Conservation (phyloP, 2,329 filamentous ascomycete genomes). For the Nemania sp. region DNA sequence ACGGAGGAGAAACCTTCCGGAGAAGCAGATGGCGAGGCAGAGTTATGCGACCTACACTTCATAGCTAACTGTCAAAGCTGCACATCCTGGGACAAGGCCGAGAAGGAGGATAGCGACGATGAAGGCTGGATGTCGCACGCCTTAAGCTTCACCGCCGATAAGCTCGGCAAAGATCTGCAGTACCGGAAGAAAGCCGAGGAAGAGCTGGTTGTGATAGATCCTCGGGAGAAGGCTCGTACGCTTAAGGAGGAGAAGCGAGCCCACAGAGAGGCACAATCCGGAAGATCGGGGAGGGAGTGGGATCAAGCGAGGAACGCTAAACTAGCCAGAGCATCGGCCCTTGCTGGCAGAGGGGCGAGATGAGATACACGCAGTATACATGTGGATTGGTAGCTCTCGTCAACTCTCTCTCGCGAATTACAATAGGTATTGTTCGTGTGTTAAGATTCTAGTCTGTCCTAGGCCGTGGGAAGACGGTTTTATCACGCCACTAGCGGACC, state of each 20-base stretch:
- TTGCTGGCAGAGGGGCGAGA: slow-evolving; percentile 61
- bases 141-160: slow-evolving; percentile 86
- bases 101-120: slow-evolving; percentile 58
- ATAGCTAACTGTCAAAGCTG: slow-evolving; percentile 95
- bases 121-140: slow-evolving; percentile 85
- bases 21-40: slow-evolving; percentile 68
- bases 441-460: neutral
- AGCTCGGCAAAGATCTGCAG: slow-evolving; percentile 85
- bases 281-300: slow-evolving; percentile 60
- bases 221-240: slow-evolving; percentile 77
- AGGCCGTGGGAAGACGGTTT: no score
- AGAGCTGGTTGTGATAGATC: slow-evolving; percentile 91
- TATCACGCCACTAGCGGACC: no score
- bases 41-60: slow-evolving; percentile 91
- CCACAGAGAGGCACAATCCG: slow-evolving; percentile 58
- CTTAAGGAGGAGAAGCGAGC: slow-evolving; percentile 68
- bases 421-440: neutral
- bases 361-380: slow-evolving; percentile 38
- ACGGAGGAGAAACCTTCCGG: slow-evolving; percentile 36
- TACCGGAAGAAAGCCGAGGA: slow-evolving; percentile 93
- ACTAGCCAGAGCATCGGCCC: slow-evolving; percentile 56
- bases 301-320: slow-evolving; percentile 63
- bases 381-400: neutral
- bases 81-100: slow-evolving; percentile 74
- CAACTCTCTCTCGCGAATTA: neutral